Evolutionary conservation across 768 basidiomycete species (phyloP).

Genomic region (Russula lepida): DNA sequence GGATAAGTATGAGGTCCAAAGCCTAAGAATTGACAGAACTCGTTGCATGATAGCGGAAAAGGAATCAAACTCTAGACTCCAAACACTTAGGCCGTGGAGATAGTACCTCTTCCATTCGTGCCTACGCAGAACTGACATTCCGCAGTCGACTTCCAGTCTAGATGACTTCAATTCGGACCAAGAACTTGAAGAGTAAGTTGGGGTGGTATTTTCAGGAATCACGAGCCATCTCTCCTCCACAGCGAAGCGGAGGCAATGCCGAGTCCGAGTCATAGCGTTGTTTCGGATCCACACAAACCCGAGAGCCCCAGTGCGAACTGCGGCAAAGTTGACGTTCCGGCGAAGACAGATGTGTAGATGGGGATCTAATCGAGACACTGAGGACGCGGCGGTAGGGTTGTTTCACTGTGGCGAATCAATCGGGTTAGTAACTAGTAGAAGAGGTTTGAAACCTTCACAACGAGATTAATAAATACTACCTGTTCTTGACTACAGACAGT

Average conservation of each 20-base stretch:
- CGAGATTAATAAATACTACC: no score
- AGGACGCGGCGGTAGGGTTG: no score
- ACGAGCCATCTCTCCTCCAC: neutral
- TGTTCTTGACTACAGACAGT: no score
- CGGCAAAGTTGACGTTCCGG: neutral
- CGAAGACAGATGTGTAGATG: neutral
- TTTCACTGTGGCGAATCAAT: no score
- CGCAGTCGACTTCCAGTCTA: neutral
- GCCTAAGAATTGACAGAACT: neutral
- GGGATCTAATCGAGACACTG: neutral
- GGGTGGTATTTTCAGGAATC: neutral
- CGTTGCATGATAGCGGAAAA: neutral
- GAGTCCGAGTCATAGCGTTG: neutral
- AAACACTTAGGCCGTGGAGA: neutral
- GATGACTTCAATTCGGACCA: neutral
- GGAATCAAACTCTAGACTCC: neutral
- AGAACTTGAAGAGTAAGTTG: neutral
- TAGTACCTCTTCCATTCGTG: neutral
- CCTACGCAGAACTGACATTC: neutral
- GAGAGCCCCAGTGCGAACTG: neutral
- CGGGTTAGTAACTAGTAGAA: no score
- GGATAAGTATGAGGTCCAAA: neutral
- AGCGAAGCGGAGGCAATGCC: neutral
- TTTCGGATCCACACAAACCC: neutral
- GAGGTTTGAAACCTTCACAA: no score